These are phyloP conservation scores for Aspergillus homomorphus DNA, from an alignment of 495 filamentous ascomycete genomes.

Conservation along the genomic window DNA sequence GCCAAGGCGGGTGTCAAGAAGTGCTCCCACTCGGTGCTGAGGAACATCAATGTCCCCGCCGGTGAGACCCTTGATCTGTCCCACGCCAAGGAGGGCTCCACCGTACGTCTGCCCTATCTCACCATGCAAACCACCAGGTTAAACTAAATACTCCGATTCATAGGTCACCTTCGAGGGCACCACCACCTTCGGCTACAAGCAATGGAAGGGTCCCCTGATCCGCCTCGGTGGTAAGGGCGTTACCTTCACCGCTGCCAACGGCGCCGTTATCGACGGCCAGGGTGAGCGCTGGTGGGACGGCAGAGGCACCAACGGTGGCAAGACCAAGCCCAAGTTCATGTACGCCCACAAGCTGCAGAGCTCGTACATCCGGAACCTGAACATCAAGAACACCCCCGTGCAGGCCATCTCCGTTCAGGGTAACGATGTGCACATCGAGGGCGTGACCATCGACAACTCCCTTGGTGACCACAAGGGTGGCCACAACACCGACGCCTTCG, in stretches of 20 bases:
- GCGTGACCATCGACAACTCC: constrained; percentile 59
- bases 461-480: constrained; percentile 49
- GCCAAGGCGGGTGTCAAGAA: constrained; percentile 44
- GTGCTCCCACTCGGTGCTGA: constrained; percentile 50
- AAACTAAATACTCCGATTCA: not conserved
- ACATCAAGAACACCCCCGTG: constrained; percentile 59
- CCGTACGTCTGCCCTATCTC: constrained; percentile 36
- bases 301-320: constrained; percentile 45
- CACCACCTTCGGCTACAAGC: constrained; percentile 53
- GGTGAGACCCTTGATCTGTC: constrained; percentile 52
- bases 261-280: constrained; percentile 40
- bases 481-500: constrained; percentile 68
- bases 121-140: not conserved
- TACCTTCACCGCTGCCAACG: constrained; percentile 40
- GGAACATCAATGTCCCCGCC: constrained; percentile 46
- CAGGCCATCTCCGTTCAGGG: constrained; percentile 59
- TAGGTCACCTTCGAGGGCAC: constrained; percentile 51
- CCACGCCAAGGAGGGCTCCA: constrained; percentile 41
- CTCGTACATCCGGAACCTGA: constrained; percentile 42
- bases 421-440: constrained; percentile 46
- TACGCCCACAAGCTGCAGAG: constrained; percentile 37
- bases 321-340: constrained; percentile 53
- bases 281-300: constrained; percentile 48
- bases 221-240: constrained; percentile 46
- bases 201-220: constrained; percentile 51